Evolutionary conservation across 2,329 filamentous ascomycete genomes (phyloP), one percentile per base, ranked within the genome.

Genomic region (Bipolaris zeicola): DNA sequence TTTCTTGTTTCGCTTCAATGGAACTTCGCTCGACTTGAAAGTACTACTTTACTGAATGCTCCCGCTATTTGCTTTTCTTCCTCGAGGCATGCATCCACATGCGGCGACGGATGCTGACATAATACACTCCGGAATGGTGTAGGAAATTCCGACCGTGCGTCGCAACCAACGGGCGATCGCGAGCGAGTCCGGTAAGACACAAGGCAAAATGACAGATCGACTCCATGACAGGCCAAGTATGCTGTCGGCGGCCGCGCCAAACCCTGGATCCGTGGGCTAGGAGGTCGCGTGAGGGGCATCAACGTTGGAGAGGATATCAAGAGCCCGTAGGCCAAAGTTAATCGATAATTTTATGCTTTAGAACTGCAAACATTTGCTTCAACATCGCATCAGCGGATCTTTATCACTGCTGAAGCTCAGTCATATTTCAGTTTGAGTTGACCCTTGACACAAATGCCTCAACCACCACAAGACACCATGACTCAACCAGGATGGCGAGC

Each of bases 401-500:
- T 41, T 41, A 41, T 1, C 38, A 41, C 20, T 41, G 38, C 38
- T 26, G 11, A n/a, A 24, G 20, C 38, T 41, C 38, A 41, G 3
- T 26, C 13, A 41, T 41, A 41, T 41, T n/a, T 41, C 38, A 41
- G 26, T 41, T n/a, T 24, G 20, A 18, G 10, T 20, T 11, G 38
- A 41, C 10, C 20, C 38, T 41, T 26, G 1, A 41, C 20, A 41
- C 6, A 41, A n/a, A 41, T 20, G 0, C 20, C 20, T 20, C 20
- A 20, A 20, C 20, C 20, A 41, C 38, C 3, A 41, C 18, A 34
- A 28, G 16, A 38, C 20, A 41, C 20, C 38, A 41, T 41, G 38
- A 41, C 38, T 13, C 38, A 41, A 41, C 38, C 38, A 34, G 55
- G 55, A 31, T 72, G 67, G 67, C 55, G 74, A 46, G 53, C 50